Evolutionary conservation across 1,284 basidiomycete genomes (phyloP).

Genomic region (Amylostereum chailletii): DNA sequence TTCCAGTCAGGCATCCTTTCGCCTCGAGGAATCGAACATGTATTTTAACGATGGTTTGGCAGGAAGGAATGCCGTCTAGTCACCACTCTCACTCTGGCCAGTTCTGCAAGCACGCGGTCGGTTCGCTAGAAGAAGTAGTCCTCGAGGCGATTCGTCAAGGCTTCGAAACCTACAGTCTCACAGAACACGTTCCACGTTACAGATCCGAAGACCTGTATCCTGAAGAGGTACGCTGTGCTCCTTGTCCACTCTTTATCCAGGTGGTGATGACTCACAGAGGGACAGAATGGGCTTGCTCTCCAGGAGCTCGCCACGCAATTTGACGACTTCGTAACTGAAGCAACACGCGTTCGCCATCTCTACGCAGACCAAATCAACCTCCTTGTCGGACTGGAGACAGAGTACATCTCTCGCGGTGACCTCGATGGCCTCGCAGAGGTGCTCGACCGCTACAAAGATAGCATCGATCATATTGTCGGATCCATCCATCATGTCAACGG

Average conservation of each 20-base stretch:
- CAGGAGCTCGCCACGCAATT: constrained; percentile 52
- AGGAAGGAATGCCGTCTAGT: constrained; percentile 71
- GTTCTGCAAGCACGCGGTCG: constrained; percentile 88
- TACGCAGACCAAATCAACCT: constrained; percentile 65
- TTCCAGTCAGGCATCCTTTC: no score
- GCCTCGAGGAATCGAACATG: no score
- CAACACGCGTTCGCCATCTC: constrained; percentile 57
- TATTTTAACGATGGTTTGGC: no score
- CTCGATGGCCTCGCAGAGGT: constrained; percentile 49
- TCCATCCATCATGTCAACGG: constrained; percentile 87
- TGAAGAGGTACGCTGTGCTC: constrained; percentile 67
- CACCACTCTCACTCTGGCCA: constrained; percentile 97
- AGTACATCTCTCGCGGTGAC: constrained; percentile 71
- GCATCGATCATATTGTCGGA: constrained; percentile 89
- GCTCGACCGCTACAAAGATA: constrained; percentile 31
- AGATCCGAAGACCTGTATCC: constrained; percentile 81
- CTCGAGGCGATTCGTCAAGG: constrained; percentile 68
- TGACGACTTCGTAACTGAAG: constrained; percentile 63
- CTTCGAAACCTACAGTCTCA: constrained; percentile 82
- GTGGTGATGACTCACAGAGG: not conserved
- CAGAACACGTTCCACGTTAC: constrained; percentile 93
- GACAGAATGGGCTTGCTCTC: constrained; percentile 40
- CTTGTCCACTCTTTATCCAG: constrained; percentile 15
- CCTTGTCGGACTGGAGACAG: constrained; percentile 90
- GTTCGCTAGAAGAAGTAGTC: constrained; percentile 75